Base-by-base conservation (phyloP, 1,139 yeast species). In the Blastobotrys indianensis region DNA sequence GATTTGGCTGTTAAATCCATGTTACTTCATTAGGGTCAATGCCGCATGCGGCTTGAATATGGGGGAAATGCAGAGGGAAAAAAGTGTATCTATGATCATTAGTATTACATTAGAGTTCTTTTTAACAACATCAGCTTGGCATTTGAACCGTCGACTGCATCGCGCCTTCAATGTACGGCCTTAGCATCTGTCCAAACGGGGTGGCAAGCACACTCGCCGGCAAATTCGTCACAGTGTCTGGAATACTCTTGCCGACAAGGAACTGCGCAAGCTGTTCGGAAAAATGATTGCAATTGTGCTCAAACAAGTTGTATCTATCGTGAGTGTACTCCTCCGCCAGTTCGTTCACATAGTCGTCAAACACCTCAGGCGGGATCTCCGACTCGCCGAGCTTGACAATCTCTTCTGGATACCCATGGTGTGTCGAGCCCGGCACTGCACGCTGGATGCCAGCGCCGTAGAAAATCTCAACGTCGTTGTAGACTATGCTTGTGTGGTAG, bases 231-330 rank as follows among this genome's bases (percentile, higher is more conserved):
- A 82, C 80, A 42, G 68, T 62, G 8, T 55, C 69, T 44, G 69
- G 82, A 64, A 64, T 76, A 66, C 57, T 73, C 58, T 69, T 66
- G 12, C 82, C 85, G 35, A 77, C 79, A 51, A 80, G 65, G 53
- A 82, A 81, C 53, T 81, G 81, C 41, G 77, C 61, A 47, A 78
- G 57, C 40, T 74, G 77, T 52, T 80, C 75, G 12, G 83, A 72
- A 64, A 82, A 80, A 54, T 82, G 84, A 63, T 82, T 82, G 62
- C 88, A 82, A 58, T 82, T 82, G 62, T 81, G 81, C 46, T 75
- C 75, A 51, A 82, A 79, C 51, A 82, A 64, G 52, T 80, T 79
- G 60, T 82, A 82, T 20, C 64, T 68, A 7, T 66, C 66, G 1
- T 77, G 74, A 33, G 72, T 68, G 57, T 72, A 80, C 23, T 69